phyloP scores from a whole-genome alignment of 768 basidiomycete genomes.

The Termitomyces sp. region DNA sequence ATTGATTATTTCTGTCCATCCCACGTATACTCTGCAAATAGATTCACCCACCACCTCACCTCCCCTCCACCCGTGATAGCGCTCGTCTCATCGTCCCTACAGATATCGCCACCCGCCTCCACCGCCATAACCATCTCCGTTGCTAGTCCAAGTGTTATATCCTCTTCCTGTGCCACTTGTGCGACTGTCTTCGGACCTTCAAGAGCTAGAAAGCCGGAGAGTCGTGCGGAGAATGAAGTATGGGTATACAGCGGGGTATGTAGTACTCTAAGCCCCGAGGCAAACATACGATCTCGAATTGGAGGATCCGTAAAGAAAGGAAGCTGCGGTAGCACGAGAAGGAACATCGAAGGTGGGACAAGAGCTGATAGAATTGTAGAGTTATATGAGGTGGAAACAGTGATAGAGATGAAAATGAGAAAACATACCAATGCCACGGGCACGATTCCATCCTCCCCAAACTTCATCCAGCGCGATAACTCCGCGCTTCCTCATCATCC shows the following conservation, averaged over 20 bases:
- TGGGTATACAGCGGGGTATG: slow-evolving; percentile 77
- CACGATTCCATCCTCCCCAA: slow-evolving; percentile 95
- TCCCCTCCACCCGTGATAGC: slow-evolving; percentile 44
- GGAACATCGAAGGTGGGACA: slow-evolving; percentile 82
- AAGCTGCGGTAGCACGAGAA: slow-evolving; percentile 69
- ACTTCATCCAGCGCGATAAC: slow-evolving; percentile 88
- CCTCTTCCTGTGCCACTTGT: slow-evolving; percentile 69
- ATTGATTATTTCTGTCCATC: slow-evolving; percentile 48
- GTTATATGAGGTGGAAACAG: background rate
- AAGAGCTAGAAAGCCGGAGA: slow-evolving; percentile 49
- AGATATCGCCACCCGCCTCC: slow-evolving; percentile 65
- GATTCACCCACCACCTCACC: slow-evolving; percentile 68
- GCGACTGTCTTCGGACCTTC: slow-evolving; percentile 52
- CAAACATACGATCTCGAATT: slow-evolving; percentile 62
- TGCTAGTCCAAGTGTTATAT: slow-evolving; percentile 65
- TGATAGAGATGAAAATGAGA: background rate
- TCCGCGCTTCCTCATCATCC: slow-evolving; percentile 76
- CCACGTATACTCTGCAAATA: slow-evolving; percentile 66
- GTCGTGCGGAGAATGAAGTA: slow-evolving; percentile 61
- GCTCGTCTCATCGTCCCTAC: slow-evolving; percentile 62
- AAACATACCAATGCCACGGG: slow-evolving; percentile 78
- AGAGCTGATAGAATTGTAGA: slow-evolving; percentile 49
- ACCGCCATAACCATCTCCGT: slow-evolving; percentile 74
- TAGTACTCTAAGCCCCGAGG: slow-evolving; percentile 73
- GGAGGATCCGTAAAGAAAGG: slow-evolving; percentile 59